Evolutionary conservation across 352 stramenopile species (phyloP).

Genomic region (Paralagenidium karlingii): DNA sequence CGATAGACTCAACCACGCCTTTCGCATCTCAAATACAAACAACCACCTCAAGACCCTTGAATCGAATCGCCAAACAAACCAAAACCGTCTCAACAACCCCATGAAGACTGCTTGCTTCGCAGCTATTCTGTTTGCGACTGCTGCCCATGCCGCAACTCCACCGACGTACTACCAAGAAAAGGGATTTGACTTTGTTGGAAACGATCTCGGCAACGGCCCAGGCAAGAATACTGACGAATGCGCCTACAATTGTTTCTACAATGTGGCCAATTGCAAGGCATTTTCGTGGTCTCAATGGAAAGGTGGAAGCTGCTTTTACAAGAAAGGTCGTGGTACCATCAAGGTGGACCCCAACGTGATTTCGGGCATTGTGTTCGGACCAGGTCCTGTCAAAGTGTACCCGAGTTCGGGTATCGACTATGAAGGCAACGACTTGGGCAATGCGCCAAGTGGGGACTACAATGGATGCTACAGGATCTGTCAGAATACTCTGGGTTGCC

Average conservation of each 20-base stretch:
- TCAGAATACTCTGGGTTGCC: constrained; percentile 1
- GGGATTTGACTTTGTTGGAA: not conserved
- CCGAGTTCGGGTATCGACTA: constrained; percentile 2
- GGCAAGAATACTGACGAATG: constrained; percentile 12
- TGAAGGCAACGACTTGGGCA: constrained; percentile 2
- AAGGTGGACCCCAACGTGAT: not conserved
- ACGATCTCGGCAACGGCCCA: not conserved
- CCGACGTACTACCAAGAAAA: constrained; percentile 1
- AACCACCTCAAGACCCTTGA: too few relatives aligned
- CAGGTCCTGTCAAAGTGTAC: not conserved
- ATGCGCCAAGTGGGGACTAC: not conserved
- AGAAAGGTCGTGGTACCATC: constrained; percentile 6
- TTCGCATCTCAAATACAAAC: too few relatives aligned
- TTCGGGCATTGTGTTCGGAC: constrained; percentile 1
- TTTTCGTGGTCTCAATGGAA: constrained; percentile 20
- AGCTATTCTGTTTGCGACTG: too few relatives aligned
- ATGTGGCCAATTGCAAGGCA: constrained; percentile 8
- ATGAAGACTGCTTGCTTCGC: too few relatives aligned
- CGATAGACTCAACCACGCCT: too few relatives aligned
- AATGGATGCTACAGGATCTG: not conserved
- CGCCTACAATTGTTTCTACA: constrained; percentile 13
- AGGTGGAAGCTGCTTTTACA: constrained; percentile 21
- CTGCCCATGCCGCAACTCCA: too few relatives aligned
- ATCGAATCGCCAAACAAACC: too few relatives aligned
- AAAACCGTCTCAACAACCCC: too few relatives aligned